A percentile compares a stretch with the other conserved stretches of the same genome.
phyloP scores from a whole-genome alignment of 2,329 filamentous ascomycete genomes.

The Nothophaeocryptopus gaeumannii region DNA sequence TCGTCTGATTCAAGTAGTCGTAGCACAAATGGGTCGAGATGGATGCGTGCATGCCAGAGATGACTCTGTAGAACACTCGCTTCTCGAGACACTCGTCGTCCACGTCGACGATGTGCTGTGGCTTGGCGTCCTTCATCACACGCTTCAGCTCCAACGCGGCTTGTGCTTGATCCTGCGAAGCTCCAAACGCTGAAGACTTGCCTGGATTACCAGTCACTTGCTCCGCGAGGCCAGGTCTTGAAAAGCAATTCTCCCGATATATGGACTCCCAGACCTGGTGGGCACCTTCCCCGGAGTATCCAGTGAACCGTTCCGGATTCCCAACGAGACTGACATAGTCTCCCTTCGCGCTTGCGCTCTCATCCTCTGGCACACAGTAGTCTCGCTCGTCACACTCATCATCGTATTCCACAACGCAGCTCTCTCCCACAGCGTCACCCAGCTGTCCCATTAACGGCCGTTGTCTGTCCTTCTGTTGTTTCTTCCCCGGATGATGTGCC shows the following conservation, averaged over 20 bases:
- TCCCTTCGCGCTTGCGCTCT: conserved; percentile 78
- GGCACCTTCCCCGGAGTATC: conserved; percentile 80
- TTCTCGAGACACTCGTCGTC: conserved; percentile 97
- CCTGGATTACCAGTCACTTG: conserved; percentile 20
- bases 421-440: conserved; percentile 85
- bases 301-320: conserved; percentile 94
- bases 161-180: conserved; percentile 46
- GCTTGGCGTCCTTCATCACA: conserved; percentile 58
- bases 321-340: conserved; percentile 93
- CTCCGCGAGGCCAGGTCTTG: conserved; percentile 38
- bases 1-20: conserved; percentile 93
- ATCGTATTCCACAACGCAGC: conserved; percentile 94
- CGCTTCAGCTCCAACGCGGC: conserved; percentile 61
- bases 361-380: conserved; percentile 94
- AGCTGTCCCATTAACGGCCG: conserved; percentile 77
- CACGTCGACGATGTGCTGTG: conserved; percentile 65
- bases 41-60: conserved; percentile 97
- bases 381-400: conserved; percentile 96
- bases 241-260: conserved; percentile 96
- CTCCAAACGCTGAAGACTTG: conserved; percentile 27
- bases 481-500: conserved; percentile 80
- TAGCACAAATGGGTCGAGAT: conserved; percentile 96
- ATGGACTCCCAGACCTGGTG: conserved; percentile 95
- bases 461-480: conserved; percentile 66
- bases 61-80: conserved; percentile 93